Percentiles rank a stretch among this genome's conserved stretches.
Conservation (phyloP, 2,329 filamentous ascomycete species). For the Fusarium oligoseptatum region DNA sequence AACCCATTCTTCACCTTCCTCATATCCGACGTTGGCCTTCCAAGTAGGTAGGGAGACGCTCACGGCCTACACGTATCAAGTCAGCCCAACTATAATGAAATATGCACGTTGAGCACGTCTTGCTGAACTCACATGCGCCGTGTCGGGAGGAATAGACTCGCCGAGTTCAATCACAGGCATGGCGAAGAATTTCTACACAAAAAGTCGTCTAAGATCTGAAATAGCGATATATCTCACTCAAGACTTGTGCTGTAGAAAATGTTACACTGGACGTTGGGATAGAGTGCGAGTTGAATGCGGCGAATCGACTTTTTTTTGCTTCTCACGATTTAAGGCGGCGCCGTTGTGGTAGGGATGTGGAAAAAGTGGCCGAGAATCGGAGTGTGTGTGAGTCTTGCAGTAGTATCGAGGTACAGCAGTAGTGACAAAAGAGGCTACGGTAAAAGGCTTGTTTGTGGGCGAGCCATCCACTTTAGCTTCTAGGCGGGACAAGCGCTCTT, state of each 20-base stretch:
- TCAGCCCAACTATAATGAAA: background rate
- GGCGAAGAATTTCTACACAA: background rate
- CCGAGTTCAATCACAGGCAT: conserved; percentile 71
- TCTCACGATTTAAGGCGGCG: conserved; percentile 16
- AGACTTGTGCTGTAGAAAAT: background rate
- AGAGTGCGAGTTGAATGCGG: conserved; percentile 1
- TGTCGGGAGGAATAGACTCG: conserved; percentile 82
- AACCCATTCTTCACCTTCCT: conserved; percentile 93
- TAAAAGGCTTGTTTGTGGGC: conserved; percentile 14
- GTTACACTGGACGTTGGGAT: background rate
- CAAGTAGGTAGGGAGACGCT: conserved; percentile 97
- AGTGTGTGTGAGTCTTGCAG: conserved; percentile 28
- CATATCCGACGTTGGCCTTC: conserved; percentile 90
- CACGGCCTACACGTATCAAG: conserved; percentile 74
- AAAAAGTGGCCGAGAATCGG: conserved; percentile 40
- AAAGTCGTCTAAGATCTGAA: background rate
- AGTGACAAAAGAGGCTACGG: conserved; percentile 3
- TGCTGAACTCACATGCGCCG: conserved; percentile 75
- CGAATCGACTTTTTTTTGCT: conserved; percentile 26
- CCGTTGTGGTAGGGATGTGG: conserved; percentile 28
- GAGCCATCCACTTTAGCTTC: background rate
- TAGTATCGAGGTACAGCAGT: background rate
- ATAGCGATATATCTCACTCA: background rate
- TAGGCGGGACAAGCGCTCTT: conserved; percentile 18
- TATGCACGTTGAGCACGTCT: conserved; percentile 2